Conservation (phyloP, 805 yeast species). For the Saccharomycopsis sp. region DNA sequence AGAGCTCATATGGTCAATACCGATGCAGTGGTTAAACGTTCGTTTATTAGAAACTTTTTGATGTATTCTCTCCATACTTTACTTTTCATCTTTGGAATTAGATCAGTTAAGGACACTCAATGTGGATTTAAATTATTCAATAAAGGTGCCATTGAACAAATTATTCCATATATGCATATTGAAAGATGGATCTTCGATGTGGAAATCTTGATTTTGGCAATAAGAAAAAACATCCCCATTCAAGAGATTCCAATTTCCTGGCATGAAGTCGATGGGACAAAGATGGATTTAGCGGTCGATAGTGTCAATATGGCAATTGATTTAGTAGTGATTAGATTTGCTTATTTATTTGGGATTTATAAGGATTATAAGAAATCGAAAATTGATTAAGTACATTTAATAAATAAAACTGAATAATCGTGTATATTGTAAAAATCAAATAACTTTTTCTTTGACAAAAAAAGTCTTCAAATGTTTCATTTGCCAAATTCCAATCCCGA, state of each 20-base stretch:
- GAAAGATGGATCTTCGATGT: conserved; percentile 99
- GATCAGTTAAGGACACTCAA: conserved; percentile 85
- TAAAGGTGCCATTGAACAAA: conserved; percentile 45
- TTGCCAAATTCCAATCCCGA: conserved; percentile 66
- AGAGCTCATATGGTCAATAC: conserved; percentile 95
- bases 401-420: too few relatives aligned
- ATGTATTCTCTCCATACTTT: conserved; percentile 89
- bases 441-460: conserved; percentile 80
- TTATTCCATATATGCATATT: conserved; percentile 88
- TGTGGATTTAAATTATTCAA: conserved; percentile 95
- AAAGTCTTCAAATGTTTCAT: conserved; percentile 66
- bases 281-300: conserved; percentile 85
- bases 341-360: conserved; percentile 79
- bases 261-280: conserved; percentile 96
- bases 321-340: conserved; percentile 79
- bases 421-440: too few relatives aligned
- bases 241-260: conserved; percentile 82
- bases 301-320: conserved; percentile 91
- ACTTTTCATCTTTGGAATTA: conserved; percentile 81
- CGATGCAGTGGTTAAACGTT: conserved; percentile 92
- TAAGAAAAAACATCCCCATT: conserved; percentile 54
- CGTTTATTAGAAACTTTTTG: conserved; percentile 75
- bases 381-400: too few relatives aligned
- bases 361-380: conserved; percentile 25
- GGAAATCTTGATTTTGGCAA: conserved; percentile 75